Conservation (phyloP, 2,329 filamentous ascomycete species). For the Aspergillus sp. region DNA sequence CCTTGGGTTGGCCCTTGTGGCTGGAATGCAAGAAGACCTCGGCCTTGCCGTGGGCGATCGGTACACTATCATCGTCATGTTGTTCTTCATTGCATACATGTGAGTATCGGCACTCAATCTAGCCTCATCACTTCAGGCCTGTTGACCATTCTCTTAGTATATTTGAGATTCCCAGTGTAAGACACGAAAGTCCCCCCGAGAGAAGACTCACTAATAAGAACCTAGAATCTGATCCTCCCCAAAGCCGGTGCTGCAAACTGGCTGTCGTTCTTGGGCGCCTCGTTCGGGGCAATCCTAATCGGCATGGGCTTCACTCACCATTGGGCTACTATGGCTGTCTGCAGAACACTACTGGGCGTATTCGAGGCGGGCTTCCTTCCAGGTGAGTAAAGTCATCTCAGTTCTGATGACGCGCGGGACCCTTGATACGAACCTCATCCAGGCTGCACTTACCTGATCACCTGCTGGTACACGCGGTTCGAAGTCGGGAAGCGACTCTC, state of each 20-base stretch:
- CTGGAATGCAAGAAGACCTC: conserved; percentile 35
- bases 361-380: conserved; percentile 37
- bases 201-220: not conserved
- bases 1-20: conserved; percentile 37
- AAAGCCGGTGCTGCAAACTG: conserved; percentile 33
- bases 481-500: conserved; percentile 38
- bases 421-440: not conserved
- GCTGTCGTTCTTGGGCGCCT: conserved; percentile 31
- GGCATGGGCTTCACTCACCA: conserved; percentile 39
- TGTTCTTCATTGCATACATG: conserved; percentile 35
- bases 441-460: conserved; percentile 43
- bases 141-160: not conserved
- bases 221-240: conserved; percentile 32
- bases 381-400: conserved; percentile 9
- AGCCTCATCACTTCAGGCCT: too few species aligned
- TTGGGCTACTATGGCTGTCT: conserved; percentile 37
- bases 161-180: conserved; percentile 21
- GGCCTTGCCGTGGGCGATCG: conserved; percentile 28
- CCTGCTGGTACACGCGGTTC: conserved; percentile 43
- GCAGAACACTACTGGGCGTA: conserved; percentile 26
- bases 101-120: conserved; percentile 12
- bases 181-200: not conserved
- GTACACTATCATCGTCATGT: conserved; percentile 34
- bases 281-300: conserved; percentile 31
- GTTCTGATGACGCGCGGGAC: too few species aligned